Base-by-base conservation (phyloP, 176 grass and related monocot species). In the Triticum dicoccoides region DNA sequence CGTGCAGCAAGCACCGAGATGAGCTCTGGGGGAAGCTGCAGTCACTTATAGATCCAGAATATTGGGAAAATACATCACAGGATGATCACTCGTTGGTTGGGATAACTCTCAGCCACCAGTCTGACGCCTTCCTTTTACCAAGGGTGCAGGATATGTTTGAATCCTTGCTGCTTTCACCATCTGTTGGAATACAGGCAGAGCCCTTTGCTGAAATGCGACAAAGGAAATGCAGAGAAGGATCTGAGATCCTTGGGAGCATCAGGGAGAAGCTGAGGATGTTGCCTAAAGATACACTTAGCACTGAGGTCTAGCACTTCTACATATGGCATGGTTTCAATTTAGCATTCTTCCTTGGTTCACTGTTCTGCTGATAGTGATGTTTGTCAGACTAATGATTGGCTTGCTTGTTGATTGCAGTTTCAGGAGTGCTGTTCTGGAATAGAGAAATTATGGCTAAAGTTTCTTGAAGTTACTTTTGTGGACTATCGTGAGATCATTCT, bases 401-500 rank as follows among this genome's bases (percentile, higher is more conserved):
- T 54, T 84, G 68, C 35, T 44, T 62, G 41, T 38, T 12, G 27
- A 84, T 75, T 84, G 38, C 69, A 84, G 68, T 73, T 72, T 83
- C 21, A 27, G 4, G 49, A 73, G 8, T 35, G 33, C 11, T 8
- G 51, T 42, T 29, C 15, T 20, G 34, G 7, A 25, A 20, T 83
- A 39, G 1, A 41, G 3, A 14, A 59, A 15, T 29, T 84, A 69
- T 84, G 82, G 82, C 15, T 63, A n/a, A 84, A 75, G 37, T 75
- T 84, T 38, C 69, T 84, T 56, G 8, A 10, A n/a, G 21, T 3
- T 23, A 63, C 82, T 74, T 5, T 73, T 63, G 29, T 84, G 51
- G 82, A 84, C 73, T 64, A 84, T 75, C 82, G 56, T 30, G 82
- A 75, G 30, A 10, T 33, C 56, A 47, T 84, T 11, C 61, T 84